A percentile compares a stretch with the other conserved stretches of the same genome.
phyloP scores from a whole-genome alignment of 371 early-diverging fungal species.

The Cokeromyces recurvatus region DNA sequence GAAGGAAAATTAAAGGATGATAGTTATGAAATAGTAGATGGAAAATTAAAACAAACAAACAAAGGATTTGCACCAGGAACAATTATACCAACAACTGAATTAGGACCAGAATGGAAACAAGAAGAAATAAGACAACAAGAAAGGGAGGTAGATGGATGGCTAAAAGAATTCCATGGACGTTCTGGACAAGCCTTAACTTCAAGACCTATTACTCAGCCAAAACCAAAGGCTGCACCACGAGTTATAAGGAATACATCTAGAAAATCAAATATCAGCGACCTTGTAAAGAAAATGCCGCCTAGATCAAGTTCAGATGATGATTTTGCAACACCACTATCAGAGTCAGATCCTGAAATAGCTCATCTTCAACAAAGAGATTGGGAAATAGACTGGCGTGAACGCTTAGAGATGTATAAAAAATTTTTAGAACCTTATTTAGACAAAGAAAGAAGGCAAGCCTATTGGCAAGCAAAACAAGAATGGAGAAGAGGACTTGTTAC shows the following conservation, averaged over 20 bases:
- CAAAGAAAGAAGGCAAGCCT: conserved; percentile 12
- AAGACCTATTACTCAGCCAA: conserved; percentile 11
- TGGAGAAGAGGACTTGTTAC: conserved; percentile 41
- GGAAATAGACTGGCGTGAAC: conserved; percentile 30
- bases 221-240: conserved; percentile 13
- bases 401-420: conserved; percentile 19
- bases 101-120: conserved; percentile 52
- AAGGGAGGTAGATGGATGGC: conserved; percentile 47
- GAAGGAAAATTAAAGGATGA: conserved; percentile 45
- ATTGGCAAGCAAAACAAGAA: conserved; percentile 31
- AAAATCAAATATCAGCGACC: conserved; percentile 12
- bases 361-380: conserved; percentile 21
- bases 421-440: conserved; percentile 33
- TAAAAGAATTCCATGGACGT: conserved; percentile 48
- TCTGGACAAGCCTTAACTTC: conserved; percentile 10
- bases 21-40: conserved; percentile 45
- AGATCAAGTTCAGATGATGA: conserved; percentile 14
- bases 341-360: conserved; percentile 29
- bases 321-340: conserved; percentile 15
- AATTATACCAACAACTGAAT: conserved; percentile 31
- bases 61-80: conserved; percentile 32
- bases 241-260: conserved; percentile 9
- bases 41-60: conserved; percentile 48
- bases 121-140: conserved; percentile 50
- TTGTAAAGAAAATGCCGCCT: conserved; percentile 26